Percentiles rank a stretch among this genome's conserved stretches.
Conservation (phyloP, 257 asterid genomes). For the Fraxinus americana region DNA sequence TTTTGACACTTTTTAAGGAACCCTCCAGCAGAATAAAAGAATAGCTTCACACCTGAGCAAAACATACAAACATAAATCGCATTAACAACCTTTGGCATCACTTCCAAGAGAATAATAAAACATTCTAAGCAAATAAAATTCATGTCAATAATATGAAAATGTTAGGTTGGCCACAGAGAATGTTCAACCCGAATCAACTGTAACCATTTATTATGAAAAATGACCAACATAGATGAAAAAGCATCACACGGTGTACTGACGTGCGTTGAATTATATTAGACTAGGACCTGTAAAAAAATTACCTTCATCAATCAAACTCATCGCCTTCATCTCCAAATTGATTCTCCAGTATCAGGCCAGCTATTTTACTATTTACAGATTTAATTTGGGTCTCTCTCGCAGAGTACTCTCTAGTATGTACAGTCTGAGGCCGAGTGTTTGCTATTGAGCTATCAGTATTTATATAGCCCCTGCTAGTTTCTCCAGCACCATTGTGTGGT, state of each 20-base stretch:
- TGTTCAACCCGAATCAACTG: not conserved
- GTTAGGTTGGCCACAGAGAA: not conserved
- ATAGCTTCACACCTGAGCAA: constrained; percentile 49
- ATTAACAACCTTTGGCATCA: not conserved
- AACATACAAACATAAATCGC: not conserved
- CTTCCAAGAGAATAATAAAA: not conserved
- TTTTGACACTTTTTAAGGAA: constrained; percentile 26
- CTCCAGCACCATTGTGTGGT: constrained; percentile 34
- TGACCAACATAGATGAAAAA: not conserved
- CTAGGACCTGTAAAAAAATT: constrained; percentile 19
- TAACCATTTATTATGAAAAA: no score
- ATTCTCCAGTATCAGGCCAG: constrained; percentile 49
- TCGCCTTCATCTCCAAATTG: constrained; percentile 38
- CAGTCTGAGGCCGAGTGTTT: constrained; percentile 45
- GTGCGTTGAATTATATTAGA: no score
- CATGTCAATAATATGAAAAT: not conserved
- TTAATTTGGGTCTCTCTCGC: constrained; percentile 40
- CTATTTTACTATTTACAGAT: constrained; percentile 60
- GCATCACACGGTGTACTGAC: not conserved
- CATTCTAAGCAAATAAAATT: not conserved
- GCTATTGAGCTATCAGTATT: constrained; percentile 51
- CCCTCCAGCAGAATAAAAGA: constrained; percentile 42
- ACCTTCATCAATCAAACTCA: constrained; percentile 56
- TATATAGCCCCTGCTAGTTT: constrained; percentile 48
- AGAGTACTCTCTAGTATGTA: constrained; percentile 55